Conservation (phyloP, 2,329 filamentous ascomycete genomes). For the Cordyceps cateniannulata region DNA sequence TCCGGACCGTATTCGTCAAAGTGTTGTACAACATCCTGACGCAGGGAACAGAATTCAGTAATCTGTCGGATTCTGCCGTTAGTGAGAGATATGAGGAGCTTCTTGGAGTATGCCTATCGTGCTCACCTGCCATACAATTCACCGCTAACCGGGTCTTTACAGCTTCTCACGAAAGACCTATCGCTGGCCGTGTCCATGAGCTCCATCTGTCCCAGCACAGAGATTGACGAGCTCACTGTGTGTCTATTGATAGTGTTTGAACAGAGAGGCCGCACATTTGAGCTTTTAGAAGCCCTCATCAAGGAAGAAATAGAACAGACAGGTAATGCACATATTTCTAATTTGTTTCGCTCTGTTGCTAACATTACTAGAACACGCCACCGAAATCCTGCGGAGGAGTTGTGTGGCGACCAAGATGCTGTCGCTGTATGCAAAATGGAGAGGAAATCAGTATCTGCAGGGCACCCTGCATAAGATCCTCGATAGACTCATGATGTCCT, state of each 20-base stretch:
- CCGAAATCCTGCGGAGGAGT: constrained; percentile 60
- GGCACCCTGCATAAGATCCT: constrained; percentile 60
- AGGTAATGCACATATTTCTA: constrained; percentile 27
- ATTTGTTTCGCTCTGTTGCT: constrained; percentile 8
- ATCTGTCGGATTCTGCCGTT: constrained; percentile 59
- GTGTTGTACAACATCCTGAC: constrained; percentile 64
- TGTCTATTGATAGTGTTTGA: constrained; percentile 65
- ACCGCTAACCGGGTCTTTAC: constrained; percentile 10
- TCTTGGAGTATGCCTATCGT: constrained; percentile 40
- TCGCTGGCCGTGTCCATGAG: constrained; percentile 58
- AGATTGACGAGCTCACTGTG: constrained; percentile 63
- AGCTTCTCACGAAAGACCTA: constrained; percentile 57
- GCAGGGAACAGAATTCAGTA: constrained; percentile 67
- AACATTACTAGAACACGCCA: constrained; percentile 50
- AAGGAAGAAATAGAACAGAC: constrained; percentile 64
- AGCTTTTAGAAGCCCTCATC: constrained; percentile 58
- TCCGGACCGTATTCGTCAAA: constrained; percentile 63
- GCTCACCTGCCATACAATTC: constrained; percentile 3
- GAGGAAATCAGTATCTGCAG: constrained; percentile 57
- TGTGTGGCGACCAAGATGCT: constrained; percentile 69
- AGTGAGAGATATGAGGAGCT: constrained; percentile 64
- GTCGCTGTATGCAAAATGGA: constrained; percentile 66
- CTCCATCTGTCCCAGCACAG: constrained; percentile 58
- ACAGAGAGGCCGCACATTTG: constrained; percentile 55
- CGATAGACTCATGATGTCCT: constrained; percentile 59